Base-by-base conservation (phyloP, 345 rosid genomes). In the Aegle marmelos region DNA sequence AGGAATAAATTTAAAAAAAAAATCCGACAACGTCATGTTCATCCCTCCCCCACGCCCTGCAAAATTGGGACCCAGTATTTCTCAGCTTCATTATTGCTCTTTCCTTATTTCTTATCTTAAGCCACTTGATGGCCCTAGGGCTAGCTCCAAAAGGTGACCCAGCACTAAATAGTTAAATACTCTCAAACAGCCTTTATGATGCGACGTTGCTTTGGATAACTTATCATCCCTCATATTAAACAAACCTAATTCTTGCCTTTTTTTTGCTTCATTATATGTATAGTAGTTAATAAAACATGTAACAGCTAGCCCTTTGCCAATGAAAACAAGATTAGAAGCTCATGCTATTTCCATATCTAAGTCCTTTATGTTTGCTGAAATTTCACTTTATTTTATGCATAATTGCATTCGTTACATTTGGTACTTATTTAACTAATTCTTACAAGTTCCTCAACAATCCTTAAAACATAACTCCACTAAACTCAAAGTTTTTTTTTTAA, bases 11-110 rank as follows among this genome's bases (percentile, higher is more conserved):
- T 25, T 37, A 6, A 6, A 37, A 37, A 34, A 57, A 62, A 90
- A 89, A 86, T 84, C 98, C 99, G 98, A 93, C 99, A 95, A 86
- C 81, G 99, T 90, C 99, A 95, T 92, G 98, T 93, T 95, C 96
- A 88, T 81, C 94, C 90, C 87, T 79, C 87, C 86, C 98, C 91
- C 96, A 91, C 91, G 91, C 94, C 91, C 97, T 93, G 97, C 95
- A 90, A 90, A 84, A 16, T 7, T 50, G 84, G 92, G 91, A 67
- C 90, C 96, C 89, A 72, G 78, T 78, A 81, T 63, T 63, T 57
- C 27, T 80, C 82, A 57, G 79, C 87, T 86, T 82, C 89, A 93
- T 95, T 87, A 90, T 90, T 93, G 89, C 88, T 70, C 59, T 22
- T 58, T 63, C 24, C 33, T 68, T 79, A 72, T 69, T 57, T 67